Conservation (phyloP, 83 land plant genomes). For the Thuja plicata region DNA sequence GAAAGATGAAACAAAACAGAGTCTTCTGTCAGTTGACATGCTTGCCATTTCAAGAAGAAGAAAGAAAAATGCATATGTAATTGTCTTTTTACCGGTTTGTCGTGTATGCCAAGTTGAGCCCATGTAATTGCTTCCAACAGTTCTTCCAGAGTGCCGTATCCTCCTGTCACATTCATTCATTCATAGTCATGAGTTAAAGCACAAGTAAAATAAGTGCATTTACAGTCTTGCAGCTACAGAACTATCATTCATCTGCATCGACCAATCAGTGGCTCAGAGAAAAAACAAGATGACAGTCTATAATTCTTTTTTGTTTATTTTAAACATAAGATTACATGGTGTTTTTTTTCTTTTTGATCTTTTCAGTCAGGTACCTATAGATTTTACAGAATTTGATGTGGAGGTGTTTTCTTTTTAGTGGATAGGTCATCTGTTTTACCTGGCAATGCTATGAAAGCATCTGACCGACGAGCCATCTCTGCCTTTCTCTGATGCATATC, state of each 20-base stretch:
- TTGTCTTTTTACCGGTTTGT: conserved; percentile 63
- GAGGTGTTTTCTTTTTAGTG: background rate
- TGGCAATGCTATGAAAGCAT: conserved; percentile 87
- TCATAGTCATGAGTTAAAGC: background rate
- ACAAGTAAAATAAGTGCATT: background rate
- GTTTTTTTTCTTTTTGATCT: background rate
- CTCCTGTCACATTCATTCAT: conserved; percentile 41
- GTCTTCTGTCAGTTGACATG: background rate
- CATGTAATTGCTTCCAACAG: conserved; percentile 80
- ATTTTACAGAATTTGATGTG: no score
- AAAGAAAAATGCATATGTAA: background rate
- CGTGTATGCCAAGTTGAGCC: conserved; percentile 94
- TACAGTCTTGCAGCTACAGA: background rate
- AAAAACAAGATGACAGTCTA: background rate
- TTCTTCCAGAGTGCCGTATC: conserved; percentile 88
- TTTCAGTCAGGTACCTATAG: background rate
- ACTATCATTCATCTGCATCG: background rate
- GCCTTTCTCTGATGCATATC: conserved; percentile 93
- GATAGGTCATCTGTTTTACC: conserved; percentile 30
- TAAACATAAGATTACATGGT: no score
- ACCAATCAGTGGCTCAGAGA: background rate
- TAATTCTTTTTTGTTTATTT: no score
- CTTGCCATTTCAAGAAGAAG: background rate
- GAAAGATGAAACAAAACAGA: background rate
- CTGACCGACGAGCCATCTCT: conserved; percentile 84